Evolutionary conservation across 345 rosid genomes (phyloP), one percentile per base, ranked within the genome.

Genomic region (Moringa oleifera): DNA sequence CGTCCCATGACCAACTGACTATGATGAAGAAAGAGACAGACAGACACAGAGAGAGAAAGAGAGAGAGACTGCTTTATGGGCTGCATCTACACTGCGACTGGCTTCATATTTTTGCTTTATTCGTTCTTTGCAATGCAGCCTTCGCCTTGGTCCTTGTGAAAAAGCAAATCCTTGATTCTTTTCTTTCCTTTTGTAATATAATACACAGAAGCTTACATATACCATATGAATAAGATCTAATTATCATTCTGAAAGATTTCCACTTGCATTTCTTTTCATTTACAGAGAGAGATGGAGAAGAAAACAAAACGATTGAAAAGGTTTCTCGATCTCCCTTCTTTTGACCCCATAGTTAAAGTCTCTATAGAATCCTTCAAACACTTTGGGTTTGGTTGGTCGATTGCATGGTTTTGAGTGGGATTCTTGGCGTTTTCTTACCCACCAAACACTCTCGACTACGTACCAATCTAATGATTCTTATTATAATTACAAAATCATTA

Each of bases 331-430:
- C 8, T 41, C 12, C 17, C 47, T 23, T 54, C 75, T 68, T 67
- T 77, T 70, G 72, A 59, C 63, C 52, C 18, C 36, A 19, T n/a
- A n/a, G n/a, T n/a, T n/a, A n/a, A n/a, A n/a, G n/a, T n/a, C n/a
- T n/a, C n/a, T n/a, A n/a, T n/a, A n/a, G n/a, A n/a, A n/a, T n/a
- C 33, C 8, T 28, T 3, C 5, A 28, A 28, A 28, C 33, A 28
- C 33, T 28, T 28, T 28, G 33, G 33, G 47, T 41, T 15, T 41
- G 47, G 16, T 41, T 41, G 16, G 12, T 5, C 1, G 58, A 66
- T 63, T 77, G 80, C 80, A 74, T 75, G 79, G 80, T 70, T 59
- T 66, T 82, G 47, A 77, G 80, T 72, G 75, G 53, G 50, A 62
- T 69, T 58, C 71, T 79, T 79, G 80, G 75, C 80, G 58, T 77